Base-by-base conservation (phyloP, 2,329 filamentous ascomycete species). In the Trichoderma atroviride region DNA sequence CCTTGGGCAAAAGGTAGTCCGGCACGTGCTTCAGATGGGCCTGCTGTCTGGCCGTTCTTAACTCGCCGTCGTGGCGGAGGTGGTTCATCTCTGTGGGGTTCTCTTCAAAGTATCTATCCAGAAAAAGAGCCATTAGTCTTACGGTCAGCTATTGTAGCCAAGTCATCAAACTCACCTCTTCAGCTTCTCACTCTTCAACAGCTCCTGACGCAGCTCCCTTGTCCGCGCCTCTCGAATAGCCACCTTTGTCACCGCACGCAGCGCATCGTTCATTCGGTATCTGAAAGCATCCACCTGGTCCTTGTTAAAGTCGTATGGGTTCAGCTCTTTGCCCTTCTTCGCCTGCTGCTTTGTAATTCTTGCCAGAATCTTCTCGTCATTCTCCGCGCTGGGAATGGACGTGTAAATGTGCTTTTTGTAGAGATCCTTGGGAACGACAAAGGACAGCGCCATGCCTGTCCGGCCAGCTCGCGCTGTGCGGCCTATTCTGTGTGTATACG, bases 401-500 rank as follows among this genome's bases (percentile, higher is more conserved):
- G 95, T 98, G 1, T 94, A 91, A 76, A 93, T 92, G 82, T 98
- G 95, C 80, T 97, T 97, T 74, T 92, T 89, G 80, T 91, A 97
- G 57, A 91, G 86, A 0, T 93, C 89, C 62, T 89, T 86, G 10
- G 96, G 95, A 3, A 99, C 87, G 63, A 97, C 92, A 79, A 99
- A 97, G 11, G 94, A 97, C n/a, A 99, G 86, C 0, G 96, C 94
- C 87, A 97, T 98, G 70, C 96, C 96, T 1, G 92, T 90, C 77
- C 96, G 93, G 13, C 94, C 95, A 2, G 94, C 96, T 71, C 96
- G 89, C 1, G 93, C 96, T 6, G 96, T 99, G 37, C 96, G 90
- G 37, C 96, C 96, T 75, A 99, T 97, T 66, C 96, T 91, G 81
- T 99, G 96, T n/a, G 92, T 96, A 80, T 99, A 99, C 10, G 93